phyloP scores from a whole-genome alignment of 75 land plant species.

The Cunninghamia lanceolata region DNA sequence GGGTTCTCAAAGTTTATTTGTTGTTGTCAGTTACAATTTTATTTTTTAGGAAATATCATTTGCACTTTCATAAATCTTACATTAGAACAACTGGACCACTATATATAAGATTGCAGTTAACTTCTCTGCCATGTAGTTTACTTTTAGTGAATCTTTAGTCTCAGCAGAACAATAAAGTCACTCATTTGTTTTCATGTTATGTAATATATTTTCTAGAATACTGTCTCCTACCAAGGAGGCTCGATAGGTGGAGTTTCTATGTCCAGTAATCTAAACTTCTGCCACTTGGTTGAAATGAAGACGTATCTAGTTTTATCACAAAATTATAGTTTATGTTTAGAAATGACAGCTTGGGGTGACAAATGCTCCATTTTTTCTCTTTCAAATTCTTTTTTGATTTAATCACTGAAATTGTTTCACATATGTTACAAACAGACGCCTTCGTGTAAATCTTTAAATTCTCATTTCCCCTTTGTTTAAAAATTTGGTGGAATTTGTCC shows the following conservation, averaged over 20 bases:
- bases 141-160: neutral
- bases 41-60: neutral
- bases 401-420: neutral
- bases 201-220: neutral
- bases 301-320: neutral
- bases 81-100: neutral
- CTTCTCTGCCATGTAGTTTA: too few relatives aligned
- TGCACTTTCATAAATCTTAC: neutral
- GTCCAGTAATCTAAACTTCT: neutral
- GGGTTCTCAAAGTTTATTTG: neutral
- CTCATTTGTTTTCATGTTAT: neutral
- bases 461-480: neutral
- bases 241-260: neutral
- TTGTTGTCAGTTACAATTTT: neutral
- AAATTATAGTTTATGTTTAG: too few relatives aligned
- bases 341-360: neutral
- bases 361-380: neutral
- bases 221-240: neutral
- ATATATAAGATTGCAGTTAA: too few relatives aligned
- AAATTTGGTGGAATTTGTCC: constrained; percentile 60
- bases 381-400: neutral
- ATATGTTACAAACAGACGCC: neutral
- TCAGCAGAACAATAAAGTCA: neutral
- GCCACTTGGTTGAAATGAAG: too few relatives aligned
- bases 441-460: neutral